Base-by-base conservation (phyloP, 176 grass and related monocot species). In the Rhynchospora breviuscula region DNA sequence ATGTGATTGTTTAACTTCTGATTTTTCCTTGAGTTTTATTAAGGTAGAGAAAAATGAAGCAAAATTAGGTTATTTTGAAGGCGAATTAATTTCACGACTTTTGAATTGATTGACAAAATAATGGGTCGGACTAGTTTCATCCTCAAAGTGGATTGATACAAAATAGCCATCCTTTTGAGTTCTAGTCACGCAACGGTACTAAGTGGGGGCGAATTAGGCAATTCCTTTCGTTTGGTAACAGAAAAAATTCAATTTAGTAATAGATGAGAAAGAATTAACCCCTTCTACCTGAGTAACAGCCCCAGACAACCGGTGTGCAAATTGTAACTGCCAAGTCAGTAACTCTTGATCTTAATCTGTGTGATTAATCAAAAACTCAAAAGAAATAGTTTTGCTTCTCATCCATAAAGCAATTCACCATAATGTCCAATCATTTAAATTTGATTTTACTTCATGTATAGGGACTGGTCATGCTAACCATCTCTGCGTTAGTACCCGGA, bases 381-480 rank as follows among this genome's bases (percentile, higher is more conserved):
- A 4, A 40, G 2, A 40, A 40, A 40, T 40, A 40, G 4, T 40
- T 40, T 40, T 40, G 4, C 35, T 40, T 40, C 35, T 40, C 35
- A 40, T 40, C 35, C 1, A 40, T 40, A 40, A 4, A 40, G 35
- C 4, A 40, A 40, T 40, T 40, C 35, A 40, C 3, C 35, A 40
- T 3, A 40, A 40, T 40, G 2, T 40, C 3, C 3, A 40, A 40
- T 40, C 35, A 40, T 40, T 40, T 40, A 40, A 40, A 40, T 64
- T 21, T 46, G 17, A 51, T 61, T 61, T 67, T 15, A 87, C 82
- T 7, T 79, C 15, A 3, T 61, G 79, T 67, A 29, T 29, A 94
- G 92, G 92, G 92, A 67, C 91, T 94, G 89, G 59, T 80, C 54
- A 84, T 88, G 76, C 87, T 94, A 85, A 86, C 92, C 43, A 57